These are phyloP conservation scores for Suillus hirtellus DNA, from an alignment of 768 basidiomycete species.

Conservation along the genomic window DNA sequence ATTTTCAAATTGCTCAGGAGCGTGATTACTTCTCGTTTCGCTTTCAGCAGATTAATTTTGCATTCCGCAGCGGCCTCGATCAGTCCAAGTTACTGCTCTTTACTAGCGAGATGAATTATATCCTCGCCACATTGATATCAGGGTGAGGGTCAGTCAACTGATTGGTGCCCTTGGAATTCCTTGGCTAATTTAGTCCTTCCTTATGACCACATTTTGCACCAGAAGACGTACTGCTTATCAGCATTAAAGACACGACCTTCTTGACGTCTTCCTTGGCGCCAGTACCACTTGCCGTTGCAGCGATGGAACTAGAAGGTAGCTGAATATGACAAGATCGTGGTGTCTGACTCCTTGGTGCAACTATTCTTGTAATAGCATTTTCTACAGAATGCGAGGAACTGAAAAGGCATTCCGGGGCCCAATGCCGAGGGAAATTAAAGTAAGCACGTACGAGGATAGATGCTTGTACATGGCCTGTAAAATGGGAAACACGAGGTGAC, in stretches of 20 bases:
- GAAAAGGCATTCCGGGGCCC: slow-evolving; percentile 1
- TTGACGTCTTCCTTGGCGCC: slow-evolving; percentile 27
- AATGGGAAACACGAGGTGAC: slow-evolving; percentile 23
- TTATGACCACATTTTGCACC: slow-evolving; percentile 21
- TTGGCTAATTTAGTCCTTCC: slow-evolving; percentile 44
- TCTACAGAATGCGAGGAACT: slow-evolving; percentile 9
- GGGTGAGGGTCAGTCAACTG: slow-evolving; percentile 45
- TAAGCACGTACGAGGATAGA: slow-evolving; percentile 6
- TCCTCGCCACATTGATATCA: slow-evolving; percentile 53
- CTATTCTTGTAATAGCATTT: neutral
- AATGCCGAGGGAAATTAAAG: slow-evolving; percentile 9
- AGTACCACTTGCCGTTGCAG: slow-evolving; percentile 29
- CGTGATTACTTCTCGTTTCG: neutral
- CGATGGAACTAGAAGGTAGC: slow-evolving; percentile 44
- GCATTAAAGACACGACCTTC: slow-evolving; percentile 48
- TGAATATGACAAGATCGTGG: slow-evolving; percentile 40
- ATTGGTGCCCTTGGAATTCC: slow-evolving; percentile 51
- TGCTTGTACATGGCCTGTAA: slow-evolving; percentile 6
- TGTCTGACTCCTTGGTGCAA: slow-evolving; percentile 16
- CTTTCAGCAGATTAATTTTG: slow-evolving; percentile 42
- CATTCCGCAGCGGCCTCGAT: slow-evolving; percentile 48
- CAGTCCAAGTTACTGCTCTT: slow-evolving; percentile 45
- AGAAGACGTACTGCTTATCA: slow-evolving; percentile 20
- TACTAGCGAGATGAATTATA: slow-evolving; percentile 52
- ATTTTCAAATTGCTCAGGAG: too few relatives aligned